These are phyloP conservation scores for Clavariopsis aquatica DNA, from an alignment of 495 filamentous ascomycete species.

Conservation along the genomic window DNA sequence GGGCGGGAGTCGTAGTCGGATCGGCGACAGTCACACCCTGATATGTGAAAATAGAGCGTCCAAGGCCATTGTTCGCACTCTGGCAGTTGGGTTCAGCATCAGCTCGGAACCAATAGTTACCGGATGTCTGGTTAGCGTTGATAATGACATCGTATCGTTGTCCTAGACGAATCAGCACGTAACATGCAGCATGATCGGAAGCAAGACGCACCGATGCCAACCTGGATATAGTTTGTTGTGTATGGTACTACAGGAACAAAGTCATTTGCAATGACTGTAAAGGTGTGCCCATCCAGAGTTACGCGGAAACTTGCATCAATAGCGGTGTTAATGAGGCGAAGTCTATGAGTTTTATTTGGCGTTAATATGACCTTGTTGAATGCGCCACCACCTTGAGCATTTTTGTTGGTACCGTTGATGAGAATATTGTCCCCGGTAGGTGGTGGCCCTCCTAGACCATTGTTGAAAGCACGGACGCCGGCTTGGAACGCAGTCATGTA, in stretches of 20 bases:
- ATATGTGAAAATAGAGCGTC: conserved; percentile 28
- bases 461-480: conserved; percentile 24
- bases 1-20: conserved; percentile 23
- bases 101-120: conserved; percentile 47
- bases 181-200: background rate
- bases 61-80: conserved; percentile 21
- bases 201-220: conserved; percentile 31
- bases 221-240: conserved; percentile 21
- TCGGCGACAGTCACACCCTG: conserved; percentile 18
- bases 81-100: conserved; percentile 33
- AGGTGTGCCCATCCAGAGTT: conserved; percentile 42
- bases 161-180: conserved; percentile 15
- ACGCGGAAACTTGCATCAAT: conserved; percentile 43
- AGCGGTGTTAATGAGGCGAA: conserved; percentile 43
- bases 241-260: conserved; percentile 43
- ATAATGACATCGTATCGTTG: conserved; percentile 48
- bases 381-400: conserved; percentile 33
- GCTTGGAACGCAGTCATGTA: conserved; percentile 39
- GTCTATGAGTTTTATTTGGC: conserved; percentile 39
- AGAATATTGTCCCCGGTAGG: conserved; percentile 42
- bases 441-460: conserved; percentile 21
- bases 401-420: conserved; percentile 45
- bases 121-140: conserved; percentile 40
- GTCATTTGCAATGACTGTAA: conserved; percentile 44
- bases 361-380: conserved; percentile 39